Percentiles rank a stretch among this genome's conserved stretches.
Evolutionary conservation across 441 rosid genomes (phyloP).

Genomic region (Mallotus japonicus): DNA sequence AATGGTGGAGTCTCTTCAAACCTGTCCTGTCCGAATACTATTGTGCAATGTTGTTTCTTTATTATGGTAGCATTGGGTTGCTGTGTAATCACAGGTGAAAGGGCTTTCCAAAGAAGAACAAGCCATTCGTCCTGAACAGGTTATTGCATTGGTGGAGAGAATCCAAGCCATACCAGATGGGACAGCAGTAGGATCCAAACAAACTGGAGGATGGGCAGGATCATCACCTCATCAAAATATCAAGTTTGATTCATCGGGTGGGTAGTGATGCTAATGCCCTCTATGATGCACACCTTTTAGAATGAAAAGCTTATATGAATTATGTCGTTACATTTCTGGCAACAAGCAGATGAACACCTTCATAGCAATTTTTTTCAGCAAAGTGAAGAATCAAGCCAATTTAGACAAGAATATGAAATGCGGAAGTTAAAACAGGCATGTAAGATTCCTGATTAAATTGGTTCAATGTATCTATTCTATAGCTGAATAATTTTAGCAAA

Average conservation of each 20-base stretch:
- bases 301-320: conserved; percentile 4
- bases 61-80: neutral
- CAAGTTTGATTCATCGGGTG: conserved; percentile 78
- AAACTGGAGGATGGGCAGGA: conserved; percentile 62
- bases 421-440: conserved; percentile 81
- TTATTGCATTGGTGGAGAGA: conserved; percentile 80
- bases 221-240: conserved; percentile 65
- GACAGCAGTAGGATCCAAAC: conserved; percentile 52
- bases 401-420: conserved; percentile 85
- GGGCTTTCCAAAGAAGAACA: conserved; percentile 80
- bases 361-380: conserved; percentile 70
- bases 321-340: conserved; percentile 6
- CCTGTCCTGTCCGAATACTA: neutral
- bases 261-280: conserved; percentile 9
- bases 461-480: neutral
- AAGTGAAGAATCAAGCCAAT: conserved; percentile 62
- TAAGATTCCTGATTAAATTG: conserved; percentile 21
- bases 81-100: conserved; percentile 50
- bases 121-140: conserved; percentile 71
- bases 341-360: conserved; percentile 53
- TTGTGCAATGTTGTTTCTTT: neutral
- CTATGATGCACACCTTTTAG: neutral
- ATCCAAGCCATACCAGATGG: conserved; percentile 89
- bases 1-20: too few relatives aligned
- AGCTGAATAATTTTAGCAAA: neutral